These are phyloP conservation scores for Mortierella hygrophila DNA, from an alignment of 192 early-diverging fungal species.

Conservation along the genomic window DNA sequence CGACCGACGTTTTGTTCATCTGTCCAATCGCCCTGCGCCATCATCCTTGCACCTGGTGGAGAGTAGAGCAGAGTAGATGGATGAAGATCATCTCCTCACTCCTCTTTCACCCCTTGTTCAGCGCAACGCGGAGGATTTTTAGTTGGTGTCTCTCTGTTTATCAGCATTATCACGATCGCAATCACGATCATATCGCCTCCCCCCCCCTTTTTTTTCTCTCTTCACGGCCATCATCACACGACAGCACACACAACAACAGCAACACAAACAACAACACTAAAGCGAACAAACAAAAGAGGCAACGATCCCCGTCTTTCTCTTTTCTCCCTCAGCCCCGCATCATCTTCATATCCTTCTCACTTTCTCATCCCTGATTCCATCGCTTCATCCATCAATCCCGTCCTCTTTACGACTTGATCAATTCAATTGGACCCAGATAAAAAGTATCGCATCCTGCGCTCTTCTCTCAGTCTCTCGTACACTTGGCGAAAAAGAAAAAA, in stretches of 20 bases:
- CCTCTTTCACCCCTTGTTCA: background rate
- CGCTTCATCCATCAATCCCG: background rate
- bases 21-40: background rate
- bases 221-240: background rate
- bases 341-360: background rate
- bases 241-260: background rate
- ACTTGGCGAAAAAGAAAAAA: background rate
- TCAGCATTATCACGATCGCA: conserved; percentile 5
- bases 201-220: background rate
- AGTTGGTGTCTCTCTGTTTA: background rate
- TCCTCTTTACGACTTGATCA: background rate
- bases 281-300: conserved; percentile 5
- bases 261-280: background rate
- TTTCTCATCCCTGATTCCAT: background rate
- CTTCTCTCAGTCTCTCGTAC: background rate
- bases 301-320: background rate
- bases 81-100: background rate
- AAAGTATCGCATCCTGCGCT: background rate
- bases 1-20: background rate
- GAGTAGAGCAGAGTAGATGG: background rate
- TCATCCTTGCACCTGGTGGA: background rate
- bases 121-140: background rate
- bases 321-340: background rate
- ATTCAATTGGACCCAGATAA: conserved; percentile 4
- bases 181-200: background rate